Evolutionary conservation across 2,329 filamentous ascomycete genomes (phyloP).

Genomic region (Alternaria novae-zelandiae): DNA sequence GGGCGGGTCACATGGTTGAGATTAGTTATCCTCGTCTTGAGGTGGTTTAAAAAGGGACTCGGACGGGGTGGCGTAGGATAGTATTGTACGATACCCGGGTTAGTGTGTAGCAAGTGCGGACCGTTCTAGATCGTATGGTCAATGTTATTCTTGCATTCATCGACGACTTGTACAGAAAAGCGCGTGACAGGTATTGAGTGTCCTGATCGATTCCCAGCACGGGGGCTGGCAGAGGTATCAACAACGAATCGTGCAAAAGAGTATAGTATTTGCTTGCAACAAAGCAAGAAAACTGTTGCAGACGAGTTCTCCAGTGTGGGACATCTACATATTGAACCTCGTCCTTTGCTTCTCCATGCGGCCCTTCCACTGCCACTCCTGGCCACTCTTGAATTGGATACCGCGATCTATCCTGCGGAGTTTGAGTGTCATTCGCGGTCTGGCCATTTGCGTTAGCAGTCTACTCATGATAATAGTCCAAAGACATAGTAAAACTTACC

Average conservation of each 20-base stretch:
- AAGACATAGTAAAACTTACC: conserved; percentile 53
- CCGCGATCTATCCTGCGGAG: conserved; percentile 90
- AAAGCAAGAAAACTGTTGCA: not conserved
- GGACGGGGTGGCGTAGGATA: not conserved
- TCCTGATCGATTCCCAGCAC: not conserved
- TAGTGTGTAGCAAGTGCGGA: not conserved
- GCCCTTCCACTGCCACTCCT: conserved; percentile 97
- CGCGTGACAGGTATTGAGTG: not conserved
- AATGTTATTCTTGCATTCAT: not conserved
- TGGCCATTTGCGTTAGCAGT: conserved; percentile 7
- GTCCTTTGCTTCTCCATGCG: conserved; percentile 94
- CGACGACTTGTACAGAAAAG: not conserved
- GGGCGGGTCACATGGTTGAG: not conserved
- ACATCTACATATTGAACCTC: conserved; percentile 81
- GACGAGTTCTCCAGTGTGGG: not conserved
- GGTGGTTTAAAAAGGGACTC: not conserved
- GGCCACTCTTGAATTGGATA: conserved; percentile 75
- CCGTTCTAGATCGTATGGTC: not conserved
- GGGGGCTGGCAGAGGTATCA: not conserved
- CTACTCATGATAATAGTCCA: conserved; percentile 38
- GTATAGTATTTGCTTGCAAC: not conserved
- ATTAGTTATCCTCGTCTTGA: not conserved
- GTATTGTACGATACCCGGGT: conserved; percentile 1
- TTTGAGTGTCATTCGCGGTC: conserved; percentile 76
- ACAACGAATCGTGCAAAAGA: not conserved